phyloP scores from a whole-genome alignment of 2,329 filamentous ascomycete genomes.

The Phaeosphaeriaceae sp. region DNA sequence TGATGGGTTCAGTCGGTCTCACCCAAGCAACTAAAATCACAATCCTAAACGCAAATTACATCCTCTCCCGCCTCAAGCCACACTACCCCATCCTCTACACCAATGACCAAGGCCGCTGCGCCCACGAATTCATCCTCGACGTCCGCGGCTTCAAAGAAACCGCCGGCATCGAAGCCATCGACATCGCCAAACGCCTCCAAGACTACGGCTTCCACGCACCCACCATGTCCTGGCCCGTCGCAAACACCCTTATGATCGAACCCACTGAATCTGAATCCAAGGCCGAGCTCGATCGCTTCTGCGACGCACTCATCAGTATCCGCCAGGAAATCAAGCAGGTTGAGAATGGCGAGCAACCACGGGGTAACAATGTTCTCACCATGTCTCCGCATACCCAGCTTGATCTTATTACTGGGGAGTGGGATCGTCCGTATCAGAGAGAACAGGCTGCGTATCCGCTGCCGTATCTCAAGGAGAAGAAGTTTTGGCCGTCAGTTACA shows the following conservation, averaged over 20 bases:
- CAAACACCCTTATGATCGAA: constrained; percentile 97
- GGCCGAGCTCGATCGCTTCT: constrained; percentile 91
- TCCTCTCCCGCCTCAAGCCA: constrained; percentile 82
- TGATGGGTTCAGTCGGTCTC: constrained; percentile 86
- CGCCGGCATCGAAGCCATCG: constrained; percentile 86
- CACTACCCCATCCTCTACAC: constrained; percentile 95
- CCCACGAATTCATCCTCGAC: constrained; percentile 97
- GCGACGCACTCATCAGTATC: constrained; percentile 86
- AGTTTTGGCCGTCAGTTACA: constrained; percentile 93
- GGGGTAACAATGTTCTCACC: constrained; percentile 83
- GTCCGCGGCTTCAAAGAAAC: constrained; percentile 82
- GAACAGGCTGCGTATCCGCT: constrained; percentile 88
- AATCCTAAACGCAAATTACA: constrained; percentile 96
- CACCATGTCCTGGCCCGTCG: constrained; percentile 95
- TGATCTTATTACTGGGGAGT: constrained; percentile 77
- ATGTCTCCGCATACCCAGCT: constrained; percentile 85
- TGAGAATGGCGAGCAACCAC: constrained; percentile 78
- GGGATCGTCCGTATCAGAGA: constrained; percentile 81
- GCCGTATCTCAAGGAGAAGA: constrained; percentile 86
- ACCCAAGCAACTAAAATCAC: constrained; percentile 90
- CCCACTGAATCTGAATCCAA: constrained; percentile 94
- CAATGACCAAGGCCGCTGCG: constrained; percentile 84
- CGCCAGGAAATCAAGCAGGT: constrained; percentile 82
- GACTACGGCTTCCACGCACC: constrained; percentile 98
- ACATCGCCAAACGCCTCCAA: constrained; percentile 94